Conservation (phyloP, 371 early-diverging fungal genomes). For the Mortierella sp. region DNA sequence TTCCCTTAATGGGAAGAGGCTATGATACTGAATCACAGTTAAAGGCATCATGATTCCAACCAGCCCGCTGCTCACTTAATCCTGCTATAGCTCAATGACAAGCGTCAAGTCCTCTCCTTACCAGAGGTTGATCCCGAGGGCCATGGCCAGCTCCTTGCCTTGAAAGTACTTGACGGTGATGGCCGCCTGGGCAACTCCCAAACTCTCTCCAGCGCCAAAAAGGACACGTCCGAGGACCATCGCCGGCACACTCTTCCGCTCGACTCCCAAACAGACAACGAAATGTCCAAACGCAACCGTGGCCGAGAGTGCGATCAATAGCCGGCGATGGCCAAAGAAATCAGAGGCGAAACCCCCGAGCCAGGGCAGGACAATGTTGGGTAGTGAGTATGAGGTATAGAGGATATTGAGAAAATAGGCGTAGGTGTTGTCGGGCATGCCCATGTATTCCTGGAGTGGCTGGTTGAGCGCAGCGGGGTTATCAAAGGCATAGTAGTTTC, state of each 20-base stretch:
- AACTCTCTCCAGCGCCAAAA: constrained; percentile 71
- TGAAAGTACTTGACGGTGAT: constrained; percentile 64
- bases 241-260: constrained; percentile 42
- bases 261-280: constrained; percentile 69
- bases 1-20: background rate
- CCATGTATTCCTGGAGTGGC: constrained; percentile 57
- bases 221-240: constrained; percentile 65
- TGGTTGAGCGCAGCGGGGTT: constrained; percentile 73
- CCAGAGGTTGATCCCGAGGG: constrained; percentile 62
- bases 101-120: background rate
- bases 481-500: constrained; percentile 75
- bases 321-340: constrained; percentile 52
- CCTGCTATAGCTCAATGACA: background rate
- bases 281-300: constrained; percentile 73
- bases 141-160: constrained; percentile 63
- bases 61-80: background rate
- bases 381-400: constrained; percentile 75
- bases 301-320: constrained; percentile 63
- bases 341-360: constrained; percentile 68
- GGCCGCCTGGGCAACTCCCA: constrained; percentile 62
- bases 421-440: constrained; percentile 47
- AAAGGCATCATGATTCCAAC: background rate
- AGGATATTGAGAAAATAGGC: constrained; percentile 60
- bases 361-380: constrained; percentile 76
- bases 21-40: background rate